A percentile compares a stretch with the other conserved stretches of the same genome.
Conservation (phyloP, 129 eudicot genomes). For the Kitagawia praeruptora region DNA sequence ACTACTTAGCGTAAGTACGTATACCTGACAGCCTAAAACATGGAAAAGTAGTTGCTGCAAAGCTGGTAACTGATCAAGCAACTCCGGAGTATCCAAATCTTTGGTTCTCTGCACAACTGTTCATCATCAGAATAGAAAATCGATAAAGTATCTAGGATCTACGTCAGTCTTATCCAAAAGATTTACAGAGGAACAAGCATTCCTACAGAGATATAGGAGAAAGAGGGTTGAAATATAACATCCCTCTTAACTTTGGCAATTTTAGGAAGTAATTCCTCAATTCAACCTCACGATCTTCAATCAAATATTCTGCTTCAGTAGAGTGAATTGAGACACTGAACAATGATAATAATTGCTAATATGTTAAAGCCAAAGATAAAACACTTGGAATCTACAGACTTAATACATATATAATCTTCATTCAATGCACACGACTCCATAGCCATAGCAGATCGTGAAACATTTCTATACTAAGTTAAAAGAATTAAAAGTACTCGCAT, state of each 20-base stretch:
- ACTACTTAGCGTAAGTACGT: neutral
- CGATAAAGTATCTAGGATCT: neutral
- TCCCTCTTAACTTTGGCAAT: neutral
- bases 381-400: too few relatives aligned
- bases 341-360: neutral
- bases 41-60: constrained; percentile 69
- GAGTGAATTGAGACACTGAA: neutral
- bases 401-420: too few relatives aligned
- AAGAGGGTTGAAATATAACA: neutral
- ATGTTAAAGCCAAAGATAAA: too few relatives aligned
- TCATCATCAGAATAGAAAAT: constrained; percentile 6
- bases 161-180: neutral
- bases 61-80: constrained; percentile 72
- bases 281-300: neutral
- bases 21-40: constrained; percentile 78
- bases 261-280: neutral
- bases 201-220: neutral
- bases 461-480: neutral
- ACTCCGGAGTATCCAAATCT: constrained; percentile 71
- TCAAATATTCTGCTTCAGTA: neutral
- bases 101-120: constrained; percentile 60
- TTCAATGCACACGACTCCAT: neutral
- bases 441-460: neutral
- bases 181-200: neutral
- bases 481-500: neutral